Base-by-base conservation (phyloP, 371 early-diverging fungal genomes). In the Rhizopus delemar region DNA sequence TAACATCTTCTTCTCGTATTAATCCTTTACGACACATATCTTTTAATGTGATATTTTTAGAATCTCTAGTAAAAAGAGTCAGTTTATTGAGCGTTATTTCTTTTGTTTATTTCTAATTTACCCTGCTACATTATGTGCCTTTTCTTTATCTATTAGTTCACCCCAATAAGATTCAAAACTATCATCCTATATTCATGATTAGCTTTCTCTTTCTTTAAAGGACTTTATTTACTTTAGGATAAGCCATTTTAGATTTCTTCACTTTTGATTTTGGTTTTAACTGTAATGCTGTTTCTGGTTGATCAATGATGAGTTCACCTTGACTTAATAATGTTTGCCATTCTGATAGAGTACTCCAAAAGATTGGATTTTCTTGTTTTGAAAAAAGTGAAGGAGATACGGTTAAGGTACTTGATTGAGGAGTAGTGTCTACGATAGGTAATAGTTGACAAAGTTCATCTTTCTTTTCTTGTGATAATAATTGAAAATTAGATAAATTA, bases 1-100 rank as follows among this genome's bases (percentile, higher is more conserved):
- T 71, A 28, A 71, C 60, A 68, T 80, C 80, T 29, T 71, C 63
- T 52, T 71, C 74, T 33, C 75, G 75, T 39, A 80, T 80, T 53
- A 80, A 61, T 9, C 73, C 77, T 57, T 74, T 74, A 29, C 77
- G 73, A 46, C 80, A 80, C 80, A 80, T 80, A 36, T 80, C 77
- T 58, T 80, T 80, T 39, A 80, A 62, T 35, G 80, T 77, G 16
- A 77, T 75, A 12, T 63, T 73, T 52, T 77, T 80, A 5, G 80
- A 80, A 46, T 80, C 80, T 3, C 79, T 79, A 51, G 16, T 49
- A 12, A n/a, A 51, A 41, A 39, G 15, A 36, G n/a, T 7, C 5
- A 48, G 29, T 58, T 46, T 22, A 22, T 53, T 29, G 34, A 2
- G 4, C 15, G 16, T 16, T 12, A 16, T 12, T 35, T 43, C 5